phyloP scores from a whole-genome alignment of 1,284 basidiomycete species.

The Pseudozyma sp. region DNA sequence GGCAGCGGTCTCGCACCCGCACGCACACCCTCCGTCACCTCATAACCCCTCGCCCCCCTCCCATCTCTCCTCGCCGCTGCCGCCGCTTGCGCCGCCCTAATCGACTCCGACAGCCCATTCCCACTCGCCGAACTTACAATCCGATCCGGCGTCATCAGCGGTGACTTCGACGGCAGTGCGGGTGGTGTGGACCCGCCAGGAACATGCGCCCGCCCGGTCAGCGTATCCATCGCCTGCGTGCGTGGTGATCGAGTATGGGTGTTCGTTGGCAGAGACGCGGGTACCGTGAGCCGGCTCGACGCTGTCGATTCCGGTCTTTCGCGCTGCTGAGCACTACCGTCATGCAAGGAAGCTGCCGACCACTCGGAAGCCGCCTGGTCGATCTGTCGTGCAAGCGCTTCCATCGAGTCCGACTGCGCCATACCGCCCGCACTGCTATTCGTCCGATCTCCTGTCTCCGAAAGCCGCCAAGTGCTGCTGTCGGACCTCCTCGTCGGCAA shows the following conservation, averaged over 20 bases:
- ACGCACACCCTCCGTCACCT: slow-evolving; percentile 17
- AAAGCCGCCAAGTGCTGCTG: slow-evolving; percentile 14
- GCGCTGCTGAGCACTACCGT: not conserved
- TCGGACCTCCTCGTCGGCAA: slow-evolving; percentile 9
- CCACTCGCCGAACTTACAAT: slow-evolving; percentile 24
- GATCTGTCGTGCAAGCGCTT: slow-evolving; percentile 31
- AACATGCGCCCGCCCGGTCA: slow-evolving; percentile 28
- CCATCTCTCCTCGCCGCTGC: slow-evolving; percentile 25
- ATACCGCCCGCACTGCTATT: not conserved
- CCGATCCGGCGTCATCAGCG: slow-evolving; percentile 40
- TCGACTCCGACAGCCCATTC: slow-evolving; percentile 34
- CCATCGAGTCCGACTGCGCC: slow-evolving; percentile 20
- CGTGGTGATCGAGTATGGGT: slow-evolving; percentile 29
- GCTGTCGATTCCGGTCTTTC: not conserved
- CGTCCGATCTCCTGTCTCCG: not conserved
- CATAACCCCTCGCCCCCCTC: slow-evolving; percentile 8
- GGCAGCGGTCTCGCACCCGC: slow-evolving; percentile 8
- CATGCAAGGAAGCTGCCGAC: slow-evolving; percentile 6
- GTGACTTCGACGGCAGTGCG: slow-evolving; percentile 36
- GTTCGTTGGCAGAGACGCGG: not conserved
- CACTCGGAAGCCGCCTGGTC: slow-evolving; percentile 30
- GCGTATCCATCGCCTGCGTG: slow-evolving; percentile 43
- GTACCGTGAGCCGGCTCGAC: slow-evolving; percentile 4
- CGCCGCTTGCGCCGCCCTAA: slow-evolving; percentile 50
- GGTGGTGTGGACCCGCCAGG: slow-evolving; percentile 14